Evolutionary conservation across 345 rosid species (phyloP).

Genomic region (Ailanthus altissimus): DNA sequence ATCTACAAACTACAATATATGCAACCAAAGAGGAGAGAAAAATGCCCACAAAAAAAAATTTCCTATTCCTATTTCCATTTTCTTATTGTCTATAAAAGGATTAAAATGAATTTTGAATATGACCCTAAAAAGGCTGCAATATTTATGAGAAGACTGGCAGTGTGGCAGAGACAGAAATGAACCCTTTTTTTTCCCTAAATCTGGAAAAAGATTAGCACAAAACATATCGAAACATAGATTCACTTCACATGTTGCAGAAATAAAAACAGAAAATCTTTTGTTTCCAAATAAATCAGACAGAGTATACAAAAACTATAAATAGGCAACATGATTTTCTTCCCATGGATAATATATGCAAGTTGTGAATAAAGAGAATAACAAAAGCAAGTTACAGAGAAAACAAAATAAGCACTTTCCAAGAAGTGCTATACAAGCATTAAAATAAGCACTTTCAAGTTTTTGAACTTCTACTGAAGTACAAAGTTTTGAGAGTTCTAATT

Average conservation of each 20-base stretch:
- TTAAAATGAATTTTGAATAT: constrained; percentile 3
- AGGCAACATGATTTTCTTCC: too few species aligned
- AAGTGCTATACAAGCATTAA: background rate
- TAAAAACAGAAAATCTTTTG: background rate
- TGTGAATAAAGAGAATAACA: background rate
- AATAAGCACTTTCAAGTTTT: background rate
- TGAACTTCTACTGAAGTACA: background rate
- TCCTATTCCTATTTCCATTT: background rate
- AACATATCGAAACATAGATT: background rate
- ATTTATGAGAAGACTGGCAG: constrained; percentile 13
- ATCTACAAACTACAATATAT: background rate
- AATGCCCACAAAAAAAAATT: background rate
- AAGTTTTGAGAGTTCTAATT: background rate
- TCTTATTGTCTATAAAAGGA: background rate
- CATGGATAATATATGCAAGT: background rate
- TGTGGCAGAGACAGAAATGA: constrained; percentile 19
- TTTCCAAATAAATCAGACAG: constrained; percentile 7
- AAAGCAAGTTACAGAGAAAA: background rate
- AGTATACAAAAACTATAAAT: background rate
- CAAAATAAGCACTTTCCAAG: background rate
- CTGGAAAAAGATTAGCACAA: constrained; percentile 9
- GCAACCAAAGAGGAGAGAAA: background rate
- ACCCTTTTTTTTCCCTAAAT: constrained; percentile 15
- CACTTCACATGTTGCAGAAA: constrained; percentile 12
- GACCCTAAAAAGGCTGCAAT: constrained; percentile 10